Evolutionary conservation across 2,329 filamentous ascomycete species (phyloP).

Genomic region (Hypoxylon sp.): DNA sequence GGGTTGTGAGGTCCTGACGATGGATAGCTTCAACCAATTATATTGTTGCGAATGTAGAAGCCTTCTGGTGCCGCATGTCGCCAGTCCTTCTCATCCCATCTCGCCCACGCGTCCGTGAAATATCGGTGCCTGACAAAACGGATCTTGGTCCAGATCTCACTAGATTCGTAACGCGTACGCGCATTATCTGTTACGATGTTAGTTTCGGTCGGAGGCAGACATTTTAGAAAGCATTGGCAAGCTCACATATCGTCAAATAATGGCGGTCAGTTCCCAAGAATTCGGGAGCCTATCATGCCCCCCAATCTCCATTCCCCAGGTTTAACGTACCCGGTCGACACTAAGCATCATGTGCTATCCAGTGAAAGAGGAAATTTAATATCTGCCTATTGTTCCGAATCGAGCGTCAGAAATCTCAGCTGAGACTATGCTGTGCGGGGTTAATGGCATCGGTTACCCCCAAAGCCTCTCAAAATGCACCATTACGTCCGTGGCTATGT

Average conservation of each 20-base stretch:
- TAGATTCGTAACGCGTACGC: conserved; percentile 28
- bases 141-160: conserved; percentile 17
- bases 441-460: too few relatives aligned
- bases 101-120: conserved; percentile 31
- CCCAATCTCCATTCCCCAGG: too few relatives aligned
- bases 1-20: conserved; percentile 11
- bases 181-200: conserved; percentile 9
- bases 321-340: too few relatives aligned
- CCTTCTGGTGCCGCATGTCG: conserved; percentile 16
- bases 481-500: conserved; percentile 10
- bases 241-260: conserved; percentile 3
- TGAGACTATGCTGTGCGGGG: too few relatives aligned
- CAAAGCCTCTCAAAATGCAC: conserved; percentile 7
- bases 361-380: too few relatives aligned
- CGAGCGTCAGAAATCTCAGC: too few relatives aligned
- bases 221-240: conserved; percentile 13
- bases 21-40: conserved; percentile 24
- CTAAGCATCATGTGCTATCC: too few relatives aligned
- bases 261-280: neutral
- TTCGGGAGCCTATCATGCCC: neutral
- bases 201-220: conserved; percentile 20
- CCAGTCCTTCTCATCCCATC: conserved; percentile 5
- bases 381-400: too few relatives aligned
- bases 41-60: conserved; percentile 26
- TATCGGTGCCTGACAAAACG: conserved; percentile 40